A percentile compares a stretch with the other conserved stretches of the same genome.
Conservation (phyloP, 202 grass and related monocot genomes). For the Bolboschoenoplectus hybrid region DNA sequence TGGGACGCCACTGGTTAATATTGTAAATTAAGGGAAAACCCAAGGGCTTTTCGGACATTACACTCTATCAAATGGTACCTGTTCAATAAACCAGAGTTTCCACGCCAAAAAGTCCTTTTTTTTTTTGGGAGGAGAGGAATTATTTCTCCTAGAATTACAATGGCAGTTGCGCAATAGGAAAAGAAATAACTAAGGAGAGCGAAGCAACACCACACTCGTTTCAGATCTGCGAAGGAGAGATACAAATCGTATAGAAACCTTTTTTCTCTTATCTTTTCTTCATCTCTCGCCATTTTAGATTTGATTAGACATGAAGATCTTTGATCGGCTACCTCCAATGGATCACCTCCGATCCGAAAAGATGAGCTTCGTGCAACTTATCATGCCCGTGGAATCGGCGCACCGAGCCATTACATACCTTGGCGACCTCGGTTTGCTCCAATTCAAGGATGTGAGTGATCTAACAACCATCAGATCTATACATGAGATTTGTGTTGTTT, state of each 20-base stretch:
- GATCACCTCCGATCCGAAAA: slow-evolving; percentile 95
- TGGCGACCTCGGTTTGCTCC: slow-evolving; percentile 90
- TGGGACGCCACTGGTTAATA: not conserved
- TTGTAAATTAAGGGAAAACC: not conserved
- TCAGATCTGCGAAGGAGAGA: slow-evolving; percentile 60
- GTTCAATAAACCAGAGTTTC: slow-evolving; percentile 20
- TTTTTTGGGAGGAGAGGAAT: slow-evolving; percentile 1
- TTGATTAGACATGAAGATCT: slow-evolving; percentile 65
- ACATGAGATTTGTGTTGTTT: slow-evolving; percentile 44
- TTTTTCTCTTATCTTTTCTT: not conserved
- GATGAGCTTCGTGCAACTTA: slow-evolving; percentile 99
- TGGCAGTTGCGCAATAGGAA: slow-evolving; percentile 53
- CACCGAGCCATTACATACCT: slow-evolving; percentile 90
- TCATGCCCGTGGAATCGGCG: slow-evolving; percentile 87
- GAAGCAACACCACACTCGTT: slow-evolving; percentile 33
- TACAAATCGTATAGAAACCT: not conserved
- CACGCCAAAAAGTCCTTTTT: not conserved
- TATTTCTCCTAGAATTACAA: slow-evolving; percentile 33
- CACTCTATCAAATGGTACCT: not conserved
- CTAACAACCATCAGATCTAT: slow-evolving; percentile 22
- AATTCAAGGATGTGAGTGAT: slow-evolving; percentile 97
- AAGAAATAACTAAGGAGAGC: slow-evolving; percentile 25
- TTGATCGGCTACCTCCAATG: slow-evolving; percentile 83
- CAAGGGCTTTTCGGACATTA: not conserved
- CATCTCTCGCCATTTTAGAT: slow-evolving; percentile 25